Base-by-base conservation (phyloP, 768 basidiomycete genomes). In the Royoungia palumana region DNA sequence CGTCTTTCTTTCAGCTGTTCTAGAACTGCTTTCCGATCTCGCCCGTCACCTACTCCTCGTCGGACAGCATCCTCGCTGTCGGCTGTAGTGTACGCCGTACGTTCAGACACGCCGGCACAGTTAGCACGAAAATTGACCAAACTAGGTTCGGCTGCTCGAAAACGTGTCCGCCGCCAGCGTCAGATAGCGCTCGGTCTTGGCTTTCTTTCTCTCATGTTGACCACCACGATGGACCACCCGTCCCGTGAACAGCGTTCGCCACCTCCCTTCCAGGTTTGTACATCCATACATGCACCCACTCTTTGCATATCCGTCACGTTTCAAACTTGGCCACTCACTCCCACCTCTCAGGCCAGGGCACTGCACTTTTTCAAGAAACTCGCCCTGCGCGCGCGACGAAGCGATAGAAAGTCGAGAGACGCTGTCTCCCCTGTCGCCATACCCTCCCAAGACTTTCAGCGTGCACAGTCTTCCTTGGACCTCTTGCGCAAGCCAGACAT, bases 291-390 rank as follows among this genome's bases (percentile, higher is more conserved):
- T 16, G 32, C 2, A 20, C 24, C 16, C 32, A 13, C 32, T 28
- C 21, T 27, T 38, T 17, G 34, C 9, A n/a, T 32, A 1, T 12
- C 37, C 45, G 49, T 47, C 47, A 2, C 17, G 38, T 56, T 69
- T 46, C 4, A 44, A 61, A 61, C 40, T 4, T 14, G 41, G 37
- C 56, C 20, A 22, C 46, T 41, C 19, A 44, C 38, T 25, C 10
- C 44, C 22, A 16, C 46, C 41, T 47, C 12, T 19, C 47, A 64
- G 64, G 53, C 53, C 49, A 72, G 71, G 44, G 71, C 47, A 64
- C 62, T 66, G 63, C 68, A 62, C 55, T 78, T 62, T 46, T 68
- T 57, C 65, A 77, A 56, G 69, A 74, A 56, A 59, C 70, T 59
- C 40, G 62, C 65, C 21, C 25, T 53, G 6, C 72, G 67, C 47